These are phyloP conservation scores for Phalaenopsis hybrid DNA, from an alignment of 116 monocot species.

Conservation along the genomic window DNA sequence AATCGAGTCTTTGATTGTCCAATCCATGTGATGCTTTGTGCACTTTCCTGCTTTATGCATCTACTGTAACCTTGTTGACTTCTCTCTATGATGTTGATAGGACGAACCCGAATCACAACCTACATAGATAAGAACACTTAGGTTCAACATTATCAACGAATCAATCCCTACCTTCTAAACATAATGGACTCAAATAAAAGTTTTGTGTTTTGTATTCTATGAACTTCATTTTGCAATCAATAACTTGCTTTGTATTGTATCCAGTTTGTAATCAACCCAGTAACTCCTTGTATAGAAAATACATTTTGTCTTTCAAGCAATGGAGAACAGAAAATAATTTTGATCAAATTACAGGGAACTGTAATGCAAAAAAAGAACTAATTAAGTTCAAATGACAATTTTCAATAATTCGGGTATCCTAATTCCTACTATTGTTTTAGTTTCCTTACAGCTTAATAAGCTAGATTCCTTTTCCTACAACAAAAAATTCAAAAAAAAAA, in stretches of 20 bases:
- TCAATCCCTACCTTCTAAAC: not conserved
- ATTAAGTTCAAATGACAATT: not conserved
- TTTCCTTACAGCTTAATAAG: not conserved
- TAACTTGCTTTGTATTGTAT: not conserved
- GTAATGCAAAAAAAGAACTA: not conserved
- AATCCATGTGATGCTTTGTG: conserved; percentile 73
- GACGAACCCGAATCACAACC: conserved; percentile 92
- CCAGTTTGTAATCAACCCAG: not conserved
- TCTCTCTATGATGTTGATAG: conserved; percentile 57
- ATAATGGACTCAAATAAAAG: not conserved
- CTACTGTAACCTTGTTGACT: conserved; percentile 53
- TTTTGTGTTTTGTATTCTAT: not conserved
- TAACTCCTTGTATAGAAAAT: not conserved
- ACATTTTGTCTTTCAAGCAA: not conserved
- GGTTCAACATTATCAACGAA: not conserved
- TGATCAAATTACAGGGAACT: not conserved
- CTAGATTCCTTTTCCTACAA: not conserved
- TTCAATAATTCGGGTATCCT: not conserved
- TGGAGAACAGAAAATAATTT: not conserved
- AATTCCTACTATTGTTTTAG: not conserved
- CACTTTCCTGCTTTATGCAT: conserved; percentile 84
- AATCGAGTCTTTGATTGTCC: conserved; percentile 76
- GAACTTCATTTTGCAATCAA: not conserved
- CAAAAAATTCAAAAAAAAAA: not conserved
- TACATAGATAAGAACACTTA: conserved; percentile 13